Conservation (phyloP, 306 rosid species). For the Astragalus glycyphyllos region DNA sequence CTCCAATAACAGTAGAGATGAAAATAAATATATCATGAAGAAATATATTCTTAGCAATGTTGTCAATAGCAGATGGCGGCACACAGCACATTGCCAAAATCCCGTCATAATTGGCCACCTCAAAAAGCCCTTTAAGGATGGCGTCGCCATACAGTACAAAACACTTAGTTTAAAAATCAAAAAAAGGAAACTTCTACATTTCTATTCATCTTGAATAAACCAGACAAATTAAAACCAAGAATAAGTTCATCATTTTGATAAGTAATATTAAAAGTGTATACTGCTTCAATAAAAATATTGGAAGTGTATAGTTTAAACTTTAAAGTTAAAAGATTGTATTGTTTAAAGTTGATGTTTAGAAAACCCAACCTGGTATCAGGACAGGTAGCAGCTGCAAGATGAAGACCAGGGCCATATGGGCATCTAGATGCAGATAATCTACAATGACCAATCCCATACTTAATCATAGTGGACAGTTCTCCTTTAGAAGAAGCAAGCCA, state of each 20-base stretch:
- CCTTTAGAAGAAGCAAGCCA: constrained; percentile 78
- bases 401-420: constrained; percentile 70
- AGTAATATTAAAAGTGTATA: constrained; percentile 1
- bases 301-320: constrained; percentile 21
- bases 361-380: constrained; percentile 62
- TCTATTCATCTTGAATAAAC: constrained; percentile 13
- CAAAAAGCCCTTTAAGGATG: too few species aligned
- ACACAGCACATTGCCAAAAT: too few species aligned
- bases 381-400: constrained; percentile 62
- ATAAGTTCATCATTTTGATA: constrained; percentile 3
- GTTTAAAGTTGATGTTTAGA: constrained; percentile 19
- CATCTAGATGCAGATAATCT: constrained; percentile 56
- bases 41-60: background rate
- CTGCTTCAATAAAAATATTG: too few species aligned
- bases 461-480: constrained; percentile 61
- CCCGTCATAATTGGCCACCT: too few species aligned
- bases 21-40: background rate
- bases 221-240: background rate
- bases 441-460: constrained; percentile 76
- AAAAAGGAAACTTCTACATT: background rate
- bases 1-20: background rate
- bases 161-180: background rate
- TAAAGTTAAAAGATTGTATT: constrained; percentile 35
- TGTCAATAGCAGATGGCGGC: too few species aligned
- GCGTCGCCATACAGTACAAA: background rate